A percentile compares a stretch with the other conserved stretches of the same genome.
These are phyloP conservation scores for Fusarium anguioides DNA, from an alignment of 2,329 filamentous ascomycete genomes.

Conservation along the genomic window DNA sequence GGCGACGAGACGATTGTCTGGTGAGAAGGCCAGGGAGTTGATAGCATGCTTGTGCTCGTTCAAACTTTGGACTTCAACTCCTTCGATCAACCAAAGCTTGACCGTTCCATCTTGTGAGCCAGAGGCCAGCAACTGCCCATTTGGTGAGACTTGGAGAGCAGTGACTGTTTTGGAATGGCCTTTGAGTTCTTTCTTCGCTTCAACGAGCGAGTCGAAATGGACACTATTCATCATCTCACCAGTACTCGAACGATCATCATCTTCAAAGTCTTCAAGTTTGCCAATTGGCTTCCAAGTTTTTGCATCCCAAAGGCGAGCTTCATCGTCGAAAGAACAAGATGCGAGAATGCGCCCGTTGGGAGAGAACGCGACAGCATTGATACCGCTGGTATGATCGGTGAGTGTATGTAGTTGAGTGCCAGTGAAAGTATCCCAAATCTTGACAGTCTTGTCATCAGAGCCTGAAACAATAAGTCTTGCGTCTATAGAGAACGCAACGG, in stretches of 20 bases:
- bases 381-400: neutral
- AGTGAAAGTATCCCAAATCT: neutral
- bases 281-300: neutral
- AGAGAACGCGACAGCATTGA: neutral
- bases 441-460: neutral
- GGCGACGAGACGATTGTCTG: neutral
- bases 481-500: neutral
- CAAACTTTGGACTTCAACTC: neutral
- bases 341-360: neutral
- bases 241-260: neutral
- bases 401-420: neutral
- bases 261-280: neutral
- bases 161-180: neutral
- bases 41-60: neutral
- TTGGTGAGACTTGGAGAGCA: neutral
- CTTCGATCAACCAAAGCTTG: neutral
- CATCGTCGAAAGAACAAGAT: neutral
- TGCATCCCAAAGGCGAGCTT: neutral
- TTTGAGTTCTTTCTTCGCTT: neutral
- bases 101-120: neutral
- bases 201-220: neutral
- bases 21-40: neutral
- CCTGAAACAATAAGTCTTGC: neutral
- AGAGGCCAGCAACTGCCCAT: neutral
- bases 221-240: constrained; percentile 3